phyloP scores from a whole-genome alignment of 2,329 filamentous ascomycete genomes.

The Epichloe glyceriae region DNA sequence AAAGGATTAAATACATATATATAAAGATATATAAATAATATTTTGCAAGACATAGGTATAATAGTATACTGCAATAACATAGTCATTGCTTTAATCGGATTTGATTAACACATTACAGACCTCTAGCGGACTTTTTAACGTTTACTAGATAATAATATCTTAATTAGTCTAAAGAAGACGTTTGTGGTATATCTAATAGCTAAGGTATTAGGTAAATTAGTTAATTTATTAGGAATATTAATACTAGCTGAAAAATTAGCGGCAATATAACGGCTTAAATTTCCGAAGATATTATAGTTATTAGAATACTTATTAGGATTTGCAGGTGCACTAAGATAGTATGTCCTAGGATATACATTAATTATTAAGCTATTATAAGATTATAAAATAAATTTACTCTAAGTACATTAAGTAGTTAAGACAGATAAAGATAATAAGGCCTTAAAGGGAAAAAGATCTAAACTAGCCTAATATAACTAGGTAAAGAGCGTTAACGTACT shows the following conservation, averaged over 20 bases:
- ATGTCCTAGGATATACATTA: not conserved
- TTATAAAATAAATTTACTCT: not conserved
- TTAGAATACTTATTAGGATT: not conserved
- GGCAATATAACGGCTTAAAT: not conserved
- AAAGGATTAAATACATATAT: no score
- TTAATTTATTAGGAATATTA: not conserved
- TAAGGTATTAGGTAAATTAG: not conserved
- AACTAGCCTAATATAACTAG: not conserved
- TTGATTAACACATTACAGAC: not conserved
- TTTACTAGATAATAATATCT: not conserved
- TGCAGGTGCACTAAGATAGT: not conserved
- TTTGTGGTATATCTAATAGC: not conserved
- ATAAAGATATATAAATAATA: no score
- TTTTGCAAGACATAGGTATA: accelerated
- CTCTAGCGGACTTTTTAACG: not conserved
- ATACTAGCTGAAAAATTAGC: not conserved
- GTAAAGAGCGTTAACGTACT: not conserved
- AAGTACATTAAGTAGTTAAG: not conserved
- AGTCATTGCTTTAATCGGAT: not conserved
- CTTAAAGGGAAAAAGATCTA: not conserved
- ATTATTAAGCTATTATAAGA: not conserved
- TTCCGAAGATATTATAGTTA: not conserved
- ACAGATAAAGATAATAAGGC: not conserved
- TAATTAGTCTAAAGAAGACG: not conserved
- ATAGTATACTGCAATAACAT: not conserved